Conservation (phyloP, 2,329 filamentous ascomycete species). For the Aspergillus phoenicis region DNA sequence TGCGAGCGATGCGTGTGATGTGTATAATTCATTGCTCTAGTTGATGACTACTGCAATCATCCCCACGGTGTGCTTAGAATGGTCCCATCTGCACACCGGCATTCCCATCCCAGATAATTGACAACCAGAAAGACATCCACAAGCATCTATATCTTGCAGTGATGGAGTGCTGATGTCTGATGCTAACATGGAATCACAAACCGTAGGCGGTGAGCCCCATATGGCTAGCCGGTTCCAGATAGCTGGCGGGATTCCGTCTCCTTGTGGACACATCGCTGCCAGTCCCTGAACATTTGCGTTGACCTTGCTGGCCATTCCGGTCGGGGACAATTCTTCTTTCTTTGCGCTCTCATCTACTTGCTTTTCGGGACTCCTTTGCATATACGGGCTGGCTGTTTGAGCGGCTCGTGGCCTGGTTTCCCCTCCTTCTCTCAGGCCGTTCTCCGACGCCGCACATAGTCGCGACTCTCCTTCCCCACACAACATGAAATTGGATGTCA, state of each 20-base stretch:
- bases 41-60: neutral
- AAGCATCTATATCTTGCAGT: neutral
- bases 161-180: neutral
- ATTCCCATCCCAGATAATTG: neutral
- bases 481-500: slow-evolving; percentile 63
- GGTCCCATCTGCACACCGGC: neutral
- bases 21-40: neutral
- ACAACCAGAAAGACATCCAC: neutral
- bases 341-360: slow-evolving; percentile 11
- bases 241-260: slow-evolving; percentile 36
- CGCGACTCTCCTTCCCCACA: slow-evolving; percentile 33
- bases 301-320: slow-evolving; percentile 22
- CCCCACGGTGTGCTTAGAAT: no score
- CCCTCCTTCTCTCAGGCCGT: slow-evolving; percentile 32
- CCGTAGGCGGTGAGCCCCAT: slow-evolving; percentile 28
- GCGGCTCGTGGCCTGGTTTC: slow-evolving; percentile 37
- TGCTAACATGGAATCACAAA: slow-evolving; percentile 2
- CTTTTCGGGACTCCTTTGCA: slow-evolving; percentile 15
- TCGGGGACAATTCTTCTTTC: slow-evolving; percentile 21
- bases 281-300: slow-evolving; percentile 20
- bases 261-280: slow-evolving; percentile 39
- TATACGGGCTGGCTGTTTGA: slow-evolving; percentile 33
- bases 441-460: slow-evolving; percentile 40
- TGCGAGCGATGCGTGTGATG: neutral
- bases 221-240: slow-evolving; percentile 34